A percentile compares a stretch with the other conserved stretches of the same genome.
Conservation (phyloP, 2,329 filamentous ascomycete genomes). For the Myriosclerotinia scirpicola region DNA sequence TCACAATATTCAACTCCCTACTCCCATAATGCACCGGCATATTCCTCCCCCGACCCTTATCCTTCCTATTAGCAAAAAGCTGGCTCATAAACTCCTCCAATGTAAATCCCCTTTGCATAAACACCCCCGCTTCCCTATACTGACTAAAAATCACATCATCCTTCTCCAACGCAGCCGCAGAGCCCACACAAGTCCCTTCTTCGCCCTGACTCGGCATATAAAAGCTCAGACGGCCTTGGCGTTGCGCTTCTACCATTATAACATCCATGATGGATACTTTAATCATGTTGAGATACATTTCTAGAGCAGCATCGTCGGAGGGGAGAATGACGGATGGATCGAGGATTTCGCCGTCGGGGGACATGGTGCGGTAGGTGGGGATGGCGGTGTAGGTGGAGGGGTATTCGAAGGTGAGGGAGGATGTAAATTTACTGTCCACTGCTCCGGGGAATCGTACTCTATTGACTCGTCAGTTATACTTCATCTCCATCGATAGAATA, state of each 20-base stretch:
- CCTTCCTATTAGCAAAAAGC: constrained; percentile 82
- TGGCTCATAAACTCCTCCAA: constrained; percentile 93
- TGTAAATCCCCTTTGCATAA: constrained; percentile 83
- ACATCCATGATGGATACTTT: constrained; percentile 83
- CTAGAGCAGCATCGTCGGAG: constrained; percentile 33
- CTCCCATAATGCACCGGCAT: constrained; percentile 98
- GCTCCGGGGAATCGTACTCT: constrained; percentile 77
- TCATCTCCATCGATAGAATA: background rate
- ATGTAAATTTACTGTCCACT: constrained; percentile 89
- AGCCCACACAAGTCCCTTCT: constrained; percentile 89
- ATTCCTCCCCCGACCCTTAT: constrained; percentile 79
- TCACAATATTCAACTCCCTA: constrained; percentile 76
- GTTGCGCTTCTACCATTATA: constrained; percentile 97
- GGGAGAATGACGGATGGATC: constrained; percentile 67
- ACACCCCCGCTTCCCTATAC: constrained; percentile 91
- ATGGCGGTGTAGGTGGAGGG: constrained; percentile 73
- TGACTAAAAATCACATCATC: constrained; percentile 91
- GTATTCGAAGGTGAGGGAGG: constrained; percentile 71
- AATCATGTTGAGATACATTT: constrained; percentile 58
- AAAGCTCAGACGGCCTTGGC: constrained; percentile 66
- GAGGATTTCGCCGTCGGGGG: constrained; percentile 82
- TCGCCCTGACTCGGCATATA: constrained; percentile 71
- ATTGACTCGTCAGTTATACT: constrained; percentile 41
- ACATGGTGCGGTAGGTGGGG: constrained; percentile 87
- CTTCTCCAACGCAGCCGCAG: constrained; percentile 77